Conservation (phyloP, 169 alveolate species). For the Eimeria acervulina region DNA sequence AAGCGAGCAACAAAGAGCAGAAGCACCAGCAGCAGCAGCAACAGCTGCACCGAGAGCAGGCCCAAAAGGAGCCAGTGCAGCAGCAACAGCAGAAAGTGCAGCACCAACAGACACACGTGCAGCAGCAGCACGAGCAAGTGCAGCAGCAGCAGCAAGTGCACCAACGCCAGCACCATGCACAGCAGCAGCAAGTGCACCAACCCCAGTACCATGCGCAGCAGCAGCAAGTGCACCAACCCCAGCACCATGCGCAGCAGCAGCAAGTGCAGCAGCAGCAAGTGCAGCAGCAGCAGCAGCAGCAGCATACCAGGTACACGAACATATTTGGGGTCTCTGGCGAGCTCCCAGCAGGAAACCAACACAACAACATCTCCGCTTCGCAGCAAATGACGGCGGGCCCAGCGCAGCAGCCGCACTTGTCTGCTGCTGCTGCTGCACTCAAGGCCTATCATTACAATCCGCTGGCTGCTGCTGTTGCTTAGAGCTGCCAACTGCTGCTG, state of each 20-base stretch:
- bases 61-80: background rate
- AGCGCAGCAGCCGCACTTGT: constrained; percentile 25
- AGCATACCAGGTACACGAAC: constrained; percentile 1
- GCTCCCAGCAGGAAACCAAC: constrained; percentile 61
- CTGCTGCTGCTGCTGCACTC: constrained; percentile 41
- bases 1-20: too few relatives aligned
- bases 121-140: background rate
- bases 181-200: background rate
- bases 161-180: constrained; percentile 6
- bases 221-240: too few relatives aligned
- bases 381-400: constrained; percentile 55
- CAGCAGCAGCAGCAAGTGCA: background rate
- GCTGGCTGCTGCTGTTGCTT: background rate
- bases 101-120: background rate
- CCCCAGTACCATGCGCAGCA: too few relatives aligned
- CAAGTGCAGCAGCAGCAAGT: background rate
- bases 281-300: constrained; percentile 18
- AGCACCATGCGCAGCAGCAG: too few relatives aligned
- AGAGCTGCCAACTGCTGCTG: background rate
- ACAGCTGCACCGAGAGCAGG: too few relatives aligned
- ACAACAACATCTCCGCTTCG: constrained; percentile 38
- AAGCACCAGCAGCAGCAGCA: background rate
- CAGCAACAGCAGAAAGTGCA: constrained; percentile 9
- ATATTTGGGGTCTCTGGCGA: constrained; percentile 57
- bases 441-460: constrained; percentile 24